phyloP scores from a whole-genome alignment of 768 basidiomycete genomes.

The Pleurotus cornucopiae region DNA sequence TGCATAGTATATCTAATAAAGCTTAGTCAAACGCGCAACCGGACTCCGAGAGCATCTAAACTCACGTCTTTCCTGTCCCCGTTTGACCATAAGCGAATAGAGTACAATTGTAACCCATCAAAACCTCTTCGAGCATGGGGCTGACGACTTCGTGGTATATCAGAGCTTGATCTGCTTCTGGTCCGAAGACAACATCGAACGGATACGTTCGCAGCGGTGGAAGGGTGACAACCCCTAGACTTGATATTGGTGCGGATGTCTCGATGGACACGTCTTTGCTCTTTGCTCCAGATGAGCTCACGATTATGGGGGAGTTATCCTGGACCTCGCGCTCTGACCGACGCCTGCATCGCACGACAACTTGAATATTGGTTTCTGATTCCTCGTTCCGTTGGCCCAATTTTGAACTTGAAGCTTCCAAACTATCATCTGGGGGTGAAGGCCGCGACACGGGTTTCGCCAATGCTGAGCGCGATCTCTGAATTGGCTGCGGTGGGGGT shows the following conservation, averaged over 20 bases:
- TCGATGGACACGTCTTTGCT: constrained; percentile 79
- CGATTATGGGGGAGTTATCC: constrained; percentile 85
- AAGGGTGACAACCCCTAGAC: constrained; percentile 68
- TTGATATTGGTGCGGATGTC: constrained; percentile 63
- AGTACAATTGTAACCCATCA: constrained; percentile 95
- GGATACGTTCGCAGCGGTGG: constrained; percentile 84
- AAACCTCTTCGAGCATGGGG: constrained; percentile 91
- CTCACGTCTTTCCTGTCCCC: constrained; percentile 97
- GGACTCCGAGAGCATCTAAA: constrained; percentile 4
- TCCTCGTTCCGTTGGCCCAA: constrained; percentile 32
- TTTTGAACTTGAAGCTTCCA: constrained; percentile 16
- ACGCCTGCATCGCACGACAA: constrained; percentile 85
- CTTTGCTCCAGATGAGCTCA: constrained; percentile 72
- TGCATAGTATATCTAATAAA: constrained; percentile 87
- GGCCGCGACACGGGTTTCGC: constrained; percentile 34
- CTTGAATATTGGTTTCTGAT: constrained; percentile 83
- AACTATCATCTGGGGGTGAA: constrained; percentile 12
- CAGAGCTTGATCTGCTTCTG: constrained; percentile 92
- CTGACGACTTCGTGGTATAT: constrained; percentile 92
- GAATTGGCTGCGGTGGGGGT: constrained; percentile 26
- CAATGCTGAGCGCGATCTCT: constrained; percentile 47
- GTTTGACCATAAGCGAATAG: constrained; percentile 98
- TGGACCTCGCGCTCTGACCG: constrained; percentile 83
- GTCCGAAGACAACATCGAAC: constrained; percentile 94
- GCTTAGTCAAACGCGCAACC: not conserved